Conservation (phyloP, 306 rosid genomes). For the Canavalia gladiata region DNA sequence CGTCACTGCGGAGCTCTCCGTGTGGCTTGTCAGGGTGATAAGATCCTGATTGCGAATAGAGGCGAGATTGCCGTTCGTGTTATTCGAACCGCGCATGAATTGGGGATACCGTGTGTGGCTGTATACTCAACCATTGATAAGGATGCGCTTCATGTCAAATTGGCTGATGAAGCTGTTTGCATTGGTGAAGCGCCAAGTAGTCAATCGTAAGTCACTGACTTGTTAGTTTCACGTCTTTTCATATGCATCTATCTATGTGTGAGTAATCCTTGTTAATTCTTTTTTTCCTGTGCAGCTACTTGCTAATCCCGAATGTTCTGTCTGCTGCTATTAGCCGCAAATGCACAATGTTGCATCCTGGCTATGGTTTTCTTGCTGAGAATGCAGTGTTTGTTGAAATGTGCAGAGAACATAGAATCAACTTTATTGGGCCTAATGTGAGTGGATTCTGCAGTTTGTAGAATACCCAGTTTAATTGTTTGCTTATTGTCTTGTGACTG, state of each 20-base stretch:
- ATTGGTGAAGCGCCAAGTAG: conserved; percentile 97
- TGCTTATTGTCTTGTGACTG: conserved; percentile 27
- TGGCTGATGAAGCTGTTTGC: conserved; percentile 97
- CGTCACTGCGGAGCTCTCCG: conserved; percentile 60
- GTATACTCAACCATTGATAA: conserved; percentile 96
- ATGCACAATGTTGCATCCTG: conserved; percentile 98
- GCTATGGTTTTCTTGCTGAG: conserved; percentile 98
- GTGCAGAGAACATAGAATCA: conserved; percentile 92
- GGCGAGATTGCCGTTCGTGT: conserved; percentile 98
- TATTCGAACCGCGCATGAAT: conserved; percentile 92
- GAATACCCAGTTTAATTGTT: neutral
- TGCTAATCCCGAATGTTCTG: conserved; percentile 81
- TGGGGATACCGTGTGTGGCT: conserved; percentile 99
- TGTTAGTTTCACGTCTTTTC: neutral
- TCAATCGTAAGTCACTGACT: conserved; percentile 67
- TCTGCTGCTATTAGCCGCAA: conserved; percentile 84
- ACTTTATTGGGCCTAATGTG: conserved; percentile 97
- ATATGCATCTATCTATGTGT: neutral
- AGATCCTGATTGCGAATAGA: conserved; percentile 90
- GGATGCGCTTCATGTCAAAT: conserved; percentile 95
- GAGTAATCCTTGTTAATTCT: neutral
- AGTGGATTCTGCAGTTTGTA: conserved; percentile 45
- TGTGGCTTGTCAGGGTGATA: conserved; percentile 64
- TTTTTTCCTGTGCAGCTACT: conserved; percentile 62
- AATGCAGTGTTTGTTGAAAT: conserved; percentile 95